Evolutionary conservation across 1,284 basidiomycete species (phyloP).

Genomic region (Volvariella volvacea): DNA sequence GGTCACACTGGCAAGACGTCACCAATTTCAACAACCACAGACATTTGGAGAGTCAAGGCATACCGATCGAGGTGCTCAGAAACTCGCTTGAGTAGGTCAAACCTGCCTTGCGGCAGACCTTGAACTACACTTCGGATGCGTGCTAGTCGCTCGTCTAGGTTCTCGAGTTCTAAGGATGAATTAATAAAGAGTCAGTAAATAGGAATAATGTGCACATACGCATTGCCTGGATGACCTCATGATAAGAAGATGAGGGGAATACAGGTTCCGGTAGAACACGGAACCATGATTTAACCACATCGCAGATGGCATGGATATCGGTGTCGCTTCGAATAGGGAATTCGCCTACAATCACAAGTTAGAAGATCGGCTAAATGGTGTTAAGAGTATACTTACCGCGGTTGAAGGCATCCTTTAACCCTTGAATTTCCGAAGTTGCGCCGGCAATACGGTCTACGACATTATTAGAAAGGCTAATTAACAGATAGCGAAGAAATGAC

Average conservation of each 20-base stretch:
- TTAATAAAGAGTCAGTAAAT: too few species aligned
- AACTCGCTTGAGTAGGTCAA: conserved; percentile 68
- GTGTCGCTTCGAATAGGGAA: conserved; percentile 49
- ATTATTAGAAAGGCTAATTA: conserved; percentile 2
- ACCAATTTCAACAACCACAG: conserved; percentile 5
- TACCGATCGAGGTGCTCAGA: conserved; percentile 79
- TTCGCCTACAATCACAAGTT: conserved; percentile 51
- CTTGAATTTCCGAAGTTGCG: conserved; percentile 59
- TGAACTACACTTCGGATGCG: conserved; percentile 63
- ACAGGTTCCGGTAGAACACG: conserved; percentile 72
- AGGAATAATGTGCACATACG: conserved; percentile 45
- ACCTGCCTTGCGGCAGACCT: conserved; percentile 61
- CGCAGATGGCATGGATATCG: conserved; percentile 77
- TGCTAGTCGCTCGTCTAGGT: conserved; percentile 58
- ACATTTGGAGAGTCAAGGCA: conserved; percentile 15
- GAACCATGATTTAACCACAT: conserved; percentile 80
- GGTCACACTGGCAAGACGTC: conserved; percentile 48
- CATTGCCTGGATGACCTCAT: conserved; percentile 61
- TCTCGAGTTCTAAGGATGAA: conserved; percentile 59
- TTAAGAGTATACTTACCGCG: conserved; percentile 45
- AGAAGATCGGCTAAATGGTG: conserved; percentile 2
- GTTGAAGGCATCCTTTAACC: conserved; percentile 68
- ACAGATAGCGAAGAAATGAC: conserved; percentile 17
- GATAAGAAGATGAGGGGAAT: conserved; percentile 65
- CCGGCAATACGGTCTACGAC: conserved; percentile 74